Evolutionary conservation across 768 basidiomycete species (phyloP), one percentile per base, ranked within the genome.

Genomic region (Leccinum variicolor): DNA sequence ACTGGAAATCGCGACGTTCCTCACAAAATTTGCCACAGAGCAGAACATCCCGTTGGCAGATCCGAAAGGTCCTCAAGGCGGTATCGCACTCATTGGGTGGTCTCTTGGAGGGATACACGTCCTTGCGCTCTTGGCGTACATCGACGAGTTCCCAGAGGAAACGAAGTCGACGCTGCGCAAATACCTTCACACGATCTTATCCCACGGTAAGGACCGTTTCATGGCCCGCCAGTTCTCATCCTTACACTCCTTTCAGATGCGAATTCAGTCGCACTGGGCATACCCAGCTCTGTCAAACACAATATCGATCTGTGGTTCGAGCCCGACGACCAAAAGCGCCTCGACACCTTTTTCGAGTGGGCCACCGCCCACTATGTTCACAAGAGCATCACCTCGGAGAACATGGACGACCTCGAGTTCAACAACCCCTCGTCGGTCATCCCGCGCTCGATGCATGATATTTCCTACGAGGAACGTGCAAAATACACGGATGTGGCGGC

Each of bases 1-100:
- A n/a, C 11, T 48, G 6, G 66, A 68, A 29, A 50, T 66, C 3
- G 65, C 65, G 0, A 59, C 54, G 21, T 68, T 68, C 43, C 55
- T 66, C 19, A 50, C 19, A 11, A 52, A 55, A 0, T 65, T 66
- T 50, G 66, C 66, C 2, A 49, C 48, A 2, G 54, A 54, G 36
- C 50, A 65, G 23, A 29, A 25, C n/a, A 65, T 66, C 28, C 66
- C 66, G 11, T 15, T 36, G 11, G 60, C 63, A 0, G 52, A 65
- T 49, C 56, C 11, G 1, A 23, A 43, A 1, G 2, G 3, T 19
- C 52, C 6, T 15, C 57, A 52, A 0, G 43, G 66, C 4, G 65
- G 65, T 5, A 58, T 68, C 23, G 58, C 19, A 1, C 41, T 66
- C 25, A 59, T 66, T 2, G 66, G 63, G 6, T 66, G 66, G 65